Evolutionary conservation across 108 stramenopile genomes (phyloP).

Genomic region (Cyclotella choctawhatcheeana): DNA sequence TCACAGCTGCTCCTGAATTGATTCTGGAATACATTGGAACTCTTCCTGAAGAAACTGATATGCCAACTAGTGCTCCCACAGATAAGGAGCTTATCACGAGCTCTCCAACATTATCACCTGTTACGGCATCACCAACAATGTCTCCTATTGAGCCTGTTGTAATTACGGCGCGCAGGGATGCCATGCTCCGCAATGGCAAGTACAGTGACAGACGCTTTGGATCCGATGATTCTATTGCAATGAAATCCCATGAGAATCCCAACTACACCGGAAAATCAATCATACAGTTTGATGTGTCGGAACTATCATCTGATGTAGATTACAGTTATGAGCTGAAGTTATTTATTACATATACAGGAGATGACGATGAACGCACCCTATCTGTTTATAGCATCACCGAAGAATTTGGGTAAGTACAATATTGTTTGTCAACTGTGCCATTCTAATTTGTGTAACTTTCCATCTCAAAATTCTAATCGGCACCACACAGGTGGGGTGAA

Average conservation of each 20-base stretch:
- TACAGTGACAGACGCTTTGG: conserved; percentile 21
- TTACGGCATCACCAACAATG: neutral
- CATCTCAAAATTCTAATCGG: neutral
- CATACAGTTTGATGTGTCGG: conserved; percentile 19
- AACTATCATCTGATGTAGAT: neutral
- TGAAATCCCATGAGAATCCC: neutral
- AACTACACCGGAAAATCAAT: conserved; percentile 11
- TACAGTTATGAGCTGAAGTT: conserved; percentile 14
- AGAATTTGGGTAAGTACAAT: conserved; percentile 10
- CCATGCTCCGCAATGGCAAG: conserved; percentile 20
- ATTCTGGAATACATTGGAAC: conserved; percentile 11
- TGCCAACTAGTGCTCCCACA: conserved; percentile 10
- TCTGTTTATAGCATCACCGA: conserved; percentile 7
- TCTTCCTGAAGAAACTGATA: neutral
- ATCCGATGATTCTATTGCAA: conserved; percentile 15
- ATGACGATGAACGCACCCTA: conserved; percentile 17
- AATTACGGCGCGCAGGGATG: conserved; percentile 11
- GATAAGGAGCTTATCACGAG: neutral
- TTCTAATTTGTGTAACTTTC: neutral
- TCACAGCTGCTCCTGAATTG: conserved; percentile 16
- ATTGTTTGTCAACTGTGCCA: neutral
- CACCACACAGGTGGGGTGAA: conserved; percentile 8
- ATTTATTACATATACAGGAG: conserved; percentile 7
- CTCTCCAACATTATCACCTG: neutral
- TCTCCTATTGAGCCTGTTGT: conserved; percentile 1